Percentiles rank a stretch among this genome's conserved stretches.
phyloP scores from a whole-genome alignment of 2,329 filamentous ascomycete species.

The Hypoxylon sp. region DNA sequence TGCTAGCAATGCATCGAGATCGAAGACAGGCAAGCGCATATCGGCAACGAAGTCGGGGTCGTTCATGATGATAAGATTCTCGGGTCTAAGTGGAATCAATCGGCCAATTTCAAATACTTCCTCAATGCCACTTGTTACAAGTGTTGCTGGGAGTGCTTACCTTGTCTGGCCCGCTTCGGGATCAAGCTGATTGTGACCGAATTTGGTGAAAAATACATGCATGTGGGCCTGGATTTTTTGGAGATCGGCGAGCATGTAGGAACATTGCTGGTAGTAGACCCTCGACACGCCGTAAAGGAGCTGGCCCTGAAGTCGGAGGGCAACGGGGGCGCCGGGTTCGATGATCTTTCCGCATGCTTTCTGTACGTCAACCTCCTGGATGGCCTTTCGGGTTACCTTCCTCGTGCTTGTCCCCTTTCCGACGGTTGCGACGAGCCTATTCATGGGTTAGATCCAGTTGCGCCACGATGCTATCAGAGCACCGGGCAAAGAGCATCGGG shows the following conservation, averaged over 20 bases:
- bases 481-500: background rate
- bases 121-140: constrained; percentile 25
- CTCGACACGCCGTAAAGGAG: constrained; percentile 87
- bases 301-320: constrained; percentile 88
- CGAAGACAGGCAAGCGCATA: constrained; percentile 69
- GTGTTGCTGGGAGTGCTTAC: constrained; percentile 61
- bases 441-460: constrained; percentile 5
- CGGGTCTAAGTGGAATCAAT: constrained; percentile 64
- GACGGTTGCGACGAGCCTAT: constrained; percentile 90
- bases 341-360: constrained; percentile 92
- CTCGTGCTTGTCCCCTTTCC: constrained; percentile 77
- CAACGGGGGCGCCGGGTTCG: constrained; percentile 83
- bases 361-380: constrained; percentile 86
- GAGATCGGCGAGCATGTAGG: constrained; percentile 84
- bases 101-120: constrained; percentile 2
- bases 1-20: constrained; percentile 60
- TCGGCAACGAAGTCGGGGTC: constrained; percentile 84
- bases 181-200: constrained; percentile 73
- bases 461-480: background rate
- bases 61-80: constrained; percentile 81
- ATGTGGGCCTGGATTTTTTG: constrained; percentile 81
- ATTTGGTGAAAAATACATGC: constrained; percentile 71
- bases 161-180: constrained; percentile 76
- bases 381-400: constrained; percentile 85
- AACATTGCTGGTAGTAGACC: constrained; percentile 88